Conservation (phyloP, 306 rosid genomes). For the Fagus sylvatica region DNA sequence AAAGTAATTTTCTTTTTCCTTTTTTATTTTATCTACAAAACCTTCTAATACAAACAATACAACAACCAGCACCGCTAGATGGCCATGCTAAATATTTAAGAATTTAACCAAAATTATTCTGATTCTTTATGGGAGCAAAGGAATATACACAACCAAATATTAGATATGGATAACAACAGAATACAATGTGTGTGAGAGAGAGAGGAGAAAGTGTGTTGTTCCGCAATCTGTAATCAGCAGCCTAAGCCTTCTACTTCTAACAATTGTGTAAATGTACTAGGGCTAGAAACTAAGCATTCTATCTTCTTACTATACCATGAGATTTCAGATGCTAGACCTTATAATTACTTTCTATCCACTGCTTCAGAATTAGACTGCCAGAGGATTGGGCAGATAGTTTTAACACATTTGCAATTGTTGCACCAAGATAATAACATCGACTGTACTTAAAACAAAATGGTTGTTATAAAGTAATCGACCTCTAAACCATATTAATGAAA, state of each 20-base stretch:
- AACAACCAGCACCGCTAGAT: neutral
- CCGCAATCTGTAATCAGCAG: neutral
- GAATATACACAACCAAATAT: neutral
- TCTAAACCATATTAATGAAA: no score
- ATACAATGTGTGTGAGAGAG: neutral
- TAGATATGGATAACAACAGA: neutral
- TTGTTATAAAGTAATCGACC: neutral
- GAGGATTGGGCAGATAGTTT: neutral
- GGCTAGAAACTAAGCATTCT: neutral
- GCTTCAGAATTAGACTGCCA: neutral
- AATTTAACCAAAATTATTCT: constrained; percentile 9
- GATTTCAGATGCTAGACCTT: neutral
- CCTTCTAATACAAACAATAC: neutral
- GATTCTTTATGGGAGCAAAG: neutral
- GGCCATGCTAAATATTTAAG: neutral
- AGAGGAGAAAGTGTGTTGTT: neutral
- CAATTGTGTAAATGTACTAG: neutral
- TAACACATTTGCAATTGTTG: neutral
- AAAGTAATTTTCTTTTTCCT: neutral
- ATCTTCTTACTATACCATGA: neutral
- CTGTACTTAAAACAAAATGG: neutral
- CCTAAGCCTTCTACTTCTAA: neutral
- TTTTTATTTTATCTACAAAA: no score
- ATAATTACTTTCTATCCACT: neutral
- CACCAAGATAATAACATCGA: neutral